Evolutionary conservation across 1,284 basidiomycete species (phyloP), one percentile per base, ranked within the genome.

Genomic region (Pseudozyma sp.): DNA sequence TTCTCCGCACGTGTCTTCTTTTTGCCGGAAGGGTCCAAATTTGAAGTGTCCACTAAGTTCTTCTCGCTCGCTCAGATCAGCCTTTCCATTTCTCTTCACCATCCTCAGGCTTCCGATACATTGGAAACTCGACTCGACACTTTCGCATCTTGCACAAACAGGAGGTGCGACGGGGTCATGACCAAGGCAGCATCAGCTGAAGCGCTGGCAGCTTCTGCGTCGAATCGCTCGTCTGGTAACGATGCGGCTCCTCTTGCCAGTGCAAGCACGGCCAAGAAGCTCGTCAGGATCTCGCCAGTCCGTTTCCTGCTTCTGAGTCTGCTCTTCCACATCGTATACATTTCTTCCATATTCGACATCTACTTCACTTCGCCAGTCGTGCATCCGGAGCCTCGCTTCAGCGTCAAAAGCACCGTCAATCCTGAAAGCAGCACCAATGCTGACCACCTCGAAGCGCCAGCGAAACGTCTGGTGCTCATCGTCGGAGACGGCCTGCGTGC

Each of bases 401-500:
- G 61, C 39, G 59, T 59, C 39, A 44, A 47, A 43, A 39, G 31
- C 5, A 68, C 70, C 6, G 4, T 78, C n/a, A 7, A n/a, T 16
- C 4, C 54, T 1, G 33, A 33, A 5, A 30, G 46, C 37, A 61
- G n/a, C 16, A 3, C 37, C 44, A 61, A n/a, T 16, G 3, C 46
- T 1, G 43, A 61, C 43, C 42, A 51, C 7, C 39, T 65, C 33
- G 63, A 62, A 14, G 37, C 88, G 40, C 87, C 89, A 63, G 89
- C 92, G 4, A 90, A 91, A 75, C 87, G 93, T 1, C 87, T 94
- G 19, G 92, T 94, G 6, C 88, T 94, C 33, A 90, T 94, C 70
- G 89, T 94, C 42, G 92, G 92, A 90, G 82, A 80, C 87, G 85
- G 82, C 2, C 87, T 95, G 9, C 89, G 94, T 29, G 92, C 93